phyloP scores from a whole-genome alignment of 202 grass and related monocot species.

The Dendrocalamus latiflorus region DNA sequence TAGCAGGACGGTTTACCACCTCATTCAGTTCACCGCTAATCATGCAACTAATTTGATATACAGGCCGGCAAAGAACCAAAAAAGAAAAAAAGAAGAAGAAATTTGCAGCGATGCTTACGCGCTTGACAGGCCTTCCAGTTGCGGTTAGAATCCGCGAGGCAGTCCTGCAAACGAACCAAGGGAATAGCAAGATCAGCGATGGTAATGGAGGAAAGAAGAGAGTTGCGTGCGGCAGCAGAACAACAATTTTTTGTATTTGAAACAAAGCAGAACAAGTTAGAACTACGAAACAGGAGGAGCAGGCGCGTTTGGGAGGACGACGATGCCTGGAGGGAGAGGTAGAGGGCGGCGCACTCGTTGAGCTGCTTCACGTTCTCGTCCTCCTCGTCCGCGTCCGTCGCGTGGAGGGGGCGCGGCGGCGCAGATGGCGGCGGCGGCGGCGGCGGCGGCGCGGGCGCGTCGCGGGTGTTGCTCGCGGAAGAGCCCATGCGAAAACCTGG shows the following conservation, averaged over 20 bases:
- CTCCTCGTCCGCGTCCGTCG: conserved; percentile 65
- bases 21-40: neutral
- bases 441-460: neutral
- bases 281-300: neutral
- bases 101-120: conserved; percentile 31
- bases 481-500: conserved; percentile 28
- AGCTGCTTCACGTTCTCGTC: conserved; percentile 92
- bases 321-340: conserved; percentile 71
- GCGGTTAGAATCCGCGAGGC: conserved; percentile 61
- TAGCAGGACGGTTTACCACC: neutral
- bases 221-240: neutral
- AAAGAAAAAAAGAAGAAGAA: neutral
- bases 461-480: conserved; percentile 28
- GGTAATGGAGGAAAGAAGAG: neutral
- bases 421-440: neutral
- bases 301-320: neutral
- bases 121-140: conserved; percentile 88
- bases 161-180: conserved; percentile 50
- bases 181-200: neutral
- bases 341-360: conserved; percentile 69
- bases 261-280: neutral
- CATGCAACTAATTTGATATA: neutral
- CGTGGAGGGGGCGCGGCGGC: conserved; percentile 38
- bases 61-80: neutral
- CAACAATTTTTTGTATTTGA: too few relatives aligned